Percentiles rank a stretch among this genome's conserved stretches.
These are phyloP conservation scores for Saccharomyces hybrid DNA, from an alignment of 1,139 yeast genomes.

Conservation along the genomic window DNA sequence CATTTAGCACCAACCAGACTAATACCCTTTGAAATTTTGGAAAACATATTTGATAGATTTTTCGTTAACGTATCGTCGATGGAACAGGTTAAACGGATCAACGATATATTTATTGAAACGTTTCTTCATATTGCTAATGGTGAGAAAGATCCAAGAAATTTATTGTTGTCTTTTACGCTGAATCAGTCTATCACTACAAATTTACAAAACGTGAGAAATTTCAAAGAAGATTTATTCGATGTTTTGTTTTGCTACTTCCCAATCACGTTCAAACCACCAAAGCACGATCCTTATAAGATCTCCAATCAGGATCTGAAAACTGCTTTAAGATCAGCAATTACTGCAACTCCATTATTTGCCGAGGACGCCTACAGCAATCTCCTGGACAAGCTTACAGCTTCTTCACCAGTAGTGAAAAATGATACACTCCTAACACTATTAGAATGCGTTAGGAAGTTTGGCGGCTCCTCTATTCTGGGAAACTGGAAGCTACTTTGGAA, in stretches of 20 bases:
- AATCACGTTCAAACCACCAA: constrained; percentile 88
- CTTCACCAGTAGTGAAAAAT: constrained; percentile 66
- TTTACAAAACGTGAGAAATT: constrained; percentile 32
- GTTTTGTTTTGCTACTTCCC: constrained; percentile 93
- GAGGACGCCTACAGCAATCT: constrained; percentile 69
- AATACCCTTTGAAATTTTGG: too few species aligned
- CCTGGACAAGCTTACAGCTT: constrained; percentile 77
- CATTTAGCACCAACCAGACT: too few species aligned
- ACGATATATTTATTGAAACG: too few species aligned
- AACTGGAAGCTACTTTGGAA: constrained; percentile 80
- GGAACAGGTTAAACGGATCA: too few species aligned
- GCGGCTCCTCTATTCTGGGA: constrained; percentile 35
- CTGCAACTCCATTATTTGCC: constrained; percentile 60
- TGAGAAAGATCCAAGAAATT: too few species aligned
- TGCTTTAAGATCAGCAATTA: constrained; percentile 50
- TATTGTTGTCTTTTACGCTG: too few species aligned
- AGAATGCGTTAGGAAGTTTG: constrained; percentile 49
- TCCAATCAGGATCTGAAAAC: constrained; percentile 64
- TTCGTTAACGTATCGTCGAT: too few species aligned
- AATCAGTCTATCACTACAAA: too few species aligned
- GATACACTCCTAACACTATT: constrained; percentile 66
- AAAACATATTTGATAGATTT: too few species aligned
- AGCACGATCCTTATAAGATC: constrained; percentile 81
- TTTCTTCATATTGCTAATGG: too few species aligned
- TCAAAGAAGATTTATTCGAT: constrained; percentile 67